These are phyloP conservation scores for Didymella keratinophila DNA, from an alignment of 2,329 filamentous ascomycete genomes.

Conservation along the genomic window DNA sequence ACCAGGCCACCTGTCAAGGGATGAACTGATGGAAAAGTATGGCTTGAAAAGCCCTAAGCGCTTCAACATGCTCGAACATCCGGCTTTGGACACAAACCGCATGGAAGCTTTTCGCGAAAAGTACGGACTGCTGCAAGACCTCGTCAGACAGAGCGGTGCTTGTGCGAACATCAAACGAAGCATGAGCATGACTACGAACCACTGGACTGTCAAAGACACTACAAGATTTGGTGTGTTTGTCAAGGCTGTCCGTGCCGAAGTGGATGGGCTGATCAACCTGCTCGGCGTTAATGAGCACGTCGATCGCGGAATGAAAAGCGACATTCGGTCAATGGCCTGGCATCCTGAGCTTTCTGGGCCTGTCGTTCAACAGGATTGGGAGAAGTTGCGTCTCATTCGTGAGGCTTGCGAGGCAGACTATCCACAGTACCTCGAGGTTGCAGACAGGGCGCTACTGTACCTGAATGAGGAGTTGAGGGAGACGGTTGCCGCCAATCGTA, in stretches of 20 bases:
- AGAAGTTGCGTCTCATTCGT: constrained; percentile 55
- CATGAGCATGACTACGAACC: constrained; percentile 45
- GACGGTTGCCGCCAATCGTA: constrained; percentile 29
- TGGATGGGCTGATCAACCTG: constrained; percentile 55
- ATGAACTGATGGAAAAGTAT: constrained; percentile 56
- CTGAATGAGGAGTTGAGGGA: constrained; percentile 49
- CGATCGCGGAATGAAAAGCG: constrained; percentile 54
- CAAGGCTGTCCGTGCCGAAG: constrained; percentile 51
- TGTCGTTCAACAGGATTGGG: constrained; percentile 44
- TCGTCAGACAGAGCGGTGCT: constrained; percentile 43
- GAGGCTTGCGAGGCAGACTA: constrained; percentile 54
- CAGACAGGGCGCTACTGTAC: constrained; percentile 54
- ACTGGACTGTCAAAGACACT: constrained; percentile 55
- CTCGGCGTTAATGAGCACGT: constrained; percentile 55
- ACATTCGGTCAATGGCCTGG: constrained; percentile 59
- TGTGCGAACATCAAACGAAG: constrained; percentile 46
- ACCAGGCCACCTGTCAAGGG: constrained; percentile 49
- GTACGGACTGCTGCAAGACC: constrained; percentile 53
- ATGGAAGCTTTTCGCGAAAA: constrained; percentile 57
- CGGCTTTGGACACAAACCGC: constrained; percentile 54
- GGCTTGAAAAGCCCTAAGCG: constrained; percentile 56
- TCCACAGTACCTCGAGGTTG: constrained; percentile 55
- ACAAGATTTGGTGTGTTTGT: constrained; percentile 54
- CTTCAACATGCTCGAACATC: constrained; percentile 49
- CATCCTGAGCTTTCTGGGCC: constrained; percentile 54